Conservation (phyloP, 257 asterid species). For the Gentiana dahurica region DNA sequence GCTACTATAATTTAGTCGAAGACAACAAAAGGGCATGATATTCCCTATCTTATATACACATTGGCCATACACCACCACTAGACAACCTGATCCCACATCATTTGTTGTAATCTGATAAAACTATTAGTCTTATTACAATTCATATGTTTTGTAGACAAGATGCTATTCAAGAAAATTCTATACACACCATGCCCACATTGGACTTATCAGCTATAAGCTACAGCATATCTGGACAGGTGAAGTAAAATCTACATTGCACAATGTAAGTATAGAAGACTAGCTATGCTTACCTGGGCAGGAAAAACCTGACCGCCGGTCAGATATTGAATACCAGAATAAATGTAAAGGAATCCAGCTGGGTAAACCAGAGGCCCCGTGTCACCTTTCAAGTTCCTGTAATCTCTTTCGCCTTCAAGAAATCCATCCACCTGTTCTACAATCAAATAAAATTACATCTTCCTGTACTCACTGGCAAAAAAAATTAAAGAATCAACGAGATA, state of each 20-base stretch:
- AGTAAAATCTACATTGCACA: neutral
- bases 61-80: too few relatives aligned
- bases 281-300: conserved; percentile 68
- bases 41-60: too few relatives aligned
- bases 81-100: too few relatives aligned
- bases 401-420: conserved; percentile 82
- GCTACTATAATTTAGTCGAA: too few relatives aligned
- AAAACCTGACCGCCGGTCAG: conserved; percentile 71
- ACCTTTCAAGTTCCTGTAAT: conserved; percentile 81
- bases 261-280: conserved; percentile 7
- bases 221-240: too few relatives aligned
- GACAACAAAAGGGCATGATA: too few relatives aligned
- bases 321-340: conserved; percentile 71
- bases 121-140: too few relatives aligned
- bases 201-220: too few relatives aligned
- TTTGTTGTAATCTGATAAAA: too few relatives aligned
- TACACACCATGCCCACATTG: too few relatives aligned
- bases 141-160: too few relatives aligned
- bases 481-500: neutral
- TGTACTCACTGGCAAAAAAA: conserved; percentile 1
- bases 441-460: conserved; percentile 6
- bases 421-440: conserved; percentile 58
- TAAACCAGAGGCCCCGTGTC: conserved; percentile 96
- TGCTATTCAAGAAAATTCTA: too few relatives aligned
- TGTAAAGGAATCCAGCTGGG: conserved; percentile 94